Evolutionary conservation across 257 asterid species (phyloP).

Genomic region (Solanum peruvianum): DNA sequence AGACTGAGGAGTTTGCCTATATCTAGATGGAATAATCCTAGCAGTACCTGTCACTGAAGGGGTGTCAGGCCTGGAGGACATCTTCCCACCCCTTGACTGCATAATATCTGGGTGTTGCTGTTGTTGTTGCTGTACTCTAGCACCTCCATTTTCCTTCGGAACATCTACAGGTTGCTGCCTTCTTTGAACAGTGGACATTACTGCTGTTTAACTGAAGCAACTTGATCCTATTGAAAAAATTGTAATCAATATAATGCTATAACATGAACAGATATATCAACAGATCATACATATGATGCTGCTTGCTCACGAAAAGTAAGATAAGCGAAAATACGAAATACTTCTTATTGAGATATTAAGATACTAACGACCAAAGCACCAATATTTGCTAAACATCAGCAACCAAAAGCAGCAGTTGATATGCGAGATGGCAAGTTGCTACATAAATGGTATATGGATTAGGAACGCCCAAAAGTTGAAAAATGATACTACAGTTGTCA

Average conservation of each 20-base stretch:
- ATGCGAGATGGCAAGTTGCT: neutral
- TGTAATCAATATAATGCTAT: neutral
- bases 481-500: neutral
- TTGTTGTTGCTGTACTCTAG: constrained; percentile 18
- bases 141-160: constrained; percentile 17
- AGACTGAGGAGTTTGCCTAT: constrained; percentile 25
- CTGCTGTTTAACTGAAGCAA: neutral
- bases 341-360: neutral
- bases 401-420: neutral
- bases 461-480: neutral
- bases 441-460: neutral
- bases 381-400: neutral
- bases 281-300: neutral
- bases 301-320: neutral
- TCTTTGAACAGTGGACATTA: constrained; percentile 6
- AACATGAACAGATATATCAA: neutral
- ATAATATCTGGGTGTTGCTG: constrained; percentile 7
- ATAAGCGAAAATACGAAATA: neutral
- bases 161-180: constrained; percentile 17
- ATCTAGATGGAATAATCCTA: constrained; percentile 56
- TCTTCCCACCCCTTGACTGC: constrained; percentile 1
- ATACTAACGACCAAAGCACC: neutral
- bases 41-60: constrained; percentile 33
- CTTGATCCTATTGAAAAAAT: neutral
- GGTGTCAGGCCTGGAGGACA: constrained; percentile 43